A percentile compares a stretch with the other conserved stretches of the same genome.
These are phyloP conservation scores for Citrus unshiu DNA, from an alignment of 345 rosid species.

Conservation along the genomic window DNA sequence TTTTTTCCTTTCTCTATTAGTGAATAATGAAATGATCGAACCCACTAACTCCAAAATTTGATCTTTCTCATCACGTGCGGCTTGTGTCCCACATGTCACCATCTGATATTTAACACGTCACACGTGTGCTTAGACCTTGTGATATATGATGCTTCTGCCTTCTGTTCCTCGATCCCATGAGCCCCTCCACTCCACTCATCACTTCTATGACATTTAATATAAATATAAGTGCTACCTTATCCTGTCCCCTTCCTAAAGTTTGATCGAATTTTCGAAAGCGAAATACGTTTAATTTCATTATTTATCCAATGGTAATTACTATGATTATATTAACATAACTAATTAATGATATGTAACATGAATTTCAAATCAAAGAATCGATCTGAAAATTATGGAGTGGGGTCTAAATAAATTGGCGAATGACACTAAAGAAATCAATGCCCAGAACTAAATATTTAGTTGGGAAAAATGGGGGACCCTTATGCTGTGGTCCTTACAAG, in stretches of 20 bases:
- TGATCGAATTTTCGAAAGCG: background rate
- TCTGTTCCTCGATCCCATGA: background rate
- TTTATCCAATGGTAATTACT: background rate
- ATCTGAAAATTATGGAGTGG: background rate
- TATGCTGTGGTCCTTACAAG: constrained; percentile 9
- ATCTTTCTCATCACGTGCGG: constrained; percentile 21
- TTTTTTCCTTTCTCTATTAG: background rate
- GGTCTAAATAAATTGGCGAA: background rate
- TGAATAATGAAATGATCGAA: background rate
- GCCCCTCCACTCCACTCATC: background rate
- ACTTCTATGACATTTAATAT: constrained; percentile 1
- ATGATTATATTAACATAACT: background rate
- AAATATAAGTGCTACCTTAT: background rate
- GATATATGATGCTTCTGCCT: too few relatives aligned
- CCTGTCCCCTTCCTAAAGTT: constrained; percentile 5
- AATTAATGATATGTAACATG: background rate
- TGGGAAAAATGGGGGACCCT: constrained; percentile 13
- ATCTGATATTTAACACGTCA: constrained; percentile 23
- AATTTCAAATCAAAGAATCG: background rate
- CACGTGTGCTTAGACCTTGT: constrained; percentile 25
- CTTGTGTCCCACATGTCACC: constrained; percentile 22
- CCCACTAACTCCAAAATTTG: constrained; percentile 9
- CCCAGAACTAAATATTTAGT: background rate
- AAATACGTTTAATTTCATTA: background rate
- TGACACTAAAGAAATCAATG: background rate